Evolutionary conservation across 176 grass and related monocot species (phyloP).

Genomic region (Oryza australiensis): DNA sequence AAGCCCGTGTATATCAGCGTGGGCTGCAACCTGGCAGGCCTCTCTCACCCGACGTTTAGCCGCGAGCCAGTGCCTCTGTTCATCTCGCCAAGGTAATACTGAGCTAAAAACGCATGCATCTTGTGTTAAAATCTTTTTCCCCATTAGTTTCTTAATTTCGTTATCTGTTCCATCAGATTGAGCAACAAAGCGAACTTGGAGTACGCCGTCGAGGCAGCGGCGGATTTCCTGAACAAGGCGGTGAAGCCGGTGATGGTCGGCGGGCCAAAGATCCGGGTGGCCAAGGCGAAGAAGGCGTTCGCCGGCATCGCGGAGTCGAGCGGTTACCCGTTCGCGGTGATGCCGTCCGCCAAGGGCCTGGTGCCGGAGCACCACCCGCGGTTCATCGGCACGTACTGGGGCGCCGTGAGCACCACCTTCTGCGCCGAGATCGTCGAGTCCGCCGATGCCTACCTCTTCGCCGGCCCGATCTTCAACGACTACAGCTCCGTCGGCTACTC

Average conservation of each 20-base stretch:
- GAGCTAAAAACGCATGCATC: not conserved
- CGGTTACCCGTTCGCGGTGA: constrained; percentile 65
- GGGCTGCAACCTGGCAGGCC: constrained; percentile 67
- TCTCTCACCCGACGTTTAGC: constrained; percentile 62
- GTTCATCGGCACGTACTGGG: constrained; percentile 93
- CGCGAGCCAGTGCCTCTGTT: constrained; percentile 66
- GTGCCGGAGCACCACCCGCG: constrained; percentile 69
- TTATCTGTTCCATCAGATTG: constrained; percentile 32
- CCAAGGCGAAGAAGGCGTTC: constrained; percentile 60
- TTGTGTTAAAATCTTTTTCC: not conserved
- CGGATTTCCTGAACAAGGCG: constrained; percentile 56
- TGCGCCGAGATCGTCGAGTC: constrained; percentile 87
- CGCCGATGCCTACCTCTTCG: constrained; percentile 73
- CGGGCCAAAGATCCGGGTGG: constrained; percentile 66
- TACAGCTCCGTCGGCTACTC: constrained; percentile 89
- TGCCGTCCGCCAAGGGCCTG: constrained; percentile 74
- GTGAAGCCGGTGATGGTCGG: constrained; percentile 70
- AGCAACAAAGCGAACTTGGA: constrained; percentile 70
- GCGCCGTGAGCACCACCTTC: constrained; percentile 65
- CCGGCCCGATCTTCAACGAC: constrained; percentile 76
- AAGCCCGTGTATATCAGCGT: constrained; percentile 86
- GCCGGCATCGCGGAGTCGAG: constrained; percentile 42
- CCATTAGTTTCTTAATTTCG: not conserved
- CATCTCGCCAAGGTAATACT: constrained; percentile 61
- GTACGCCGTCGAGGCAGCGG: constrained; percentile 57